A percentile compares a stretch with the other conserved stretches of the same genome.
phyloP scores from a whole-genome alignment of 1,284 basidiomycete genomes.

The Sanghuangporus weigelae region DNA sequence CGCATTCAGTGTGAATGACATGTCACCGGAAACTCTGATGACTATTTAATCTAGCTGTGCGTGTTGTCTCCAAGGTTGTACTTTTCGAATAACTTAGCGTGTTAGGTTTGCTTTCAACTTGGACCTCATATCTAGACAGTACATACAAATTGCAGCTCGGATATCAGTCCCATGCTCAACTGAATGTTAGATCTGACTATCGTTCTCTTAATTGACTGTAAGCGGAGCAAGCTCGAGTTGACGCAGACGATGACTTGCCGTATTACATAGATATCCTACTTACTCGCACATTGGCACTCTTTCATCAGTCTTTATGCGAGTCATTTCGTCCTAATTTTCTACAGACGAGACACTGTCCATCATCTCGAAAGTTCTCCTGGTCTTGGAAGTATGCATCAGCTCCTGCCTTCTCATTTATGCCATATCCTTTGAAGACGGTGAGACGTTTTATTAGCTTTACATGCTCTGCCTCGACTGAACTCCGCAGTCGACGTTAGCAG shows the following conservation, averaged over 20 bases:
- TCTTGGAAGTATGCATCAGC: neutral
- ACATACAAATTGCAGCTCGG: neutral
- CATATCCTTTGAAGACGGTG: neutral
- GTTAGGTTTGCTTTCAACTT: too few relatives aligned
- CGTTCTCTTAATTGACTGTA: neutral
- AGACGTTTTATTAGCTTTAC: neutral
- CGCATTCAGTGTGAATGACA: too few relatives aligned
- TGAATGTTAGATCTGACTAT: neutral
- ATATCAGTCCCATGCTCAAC: neutral
- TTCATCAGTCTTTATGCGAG: neutral
- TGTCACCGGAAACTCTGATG: too few relatives aligned
- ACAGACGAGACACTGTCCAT: neutral
- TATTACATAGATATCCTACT: conserved; percentile 5
- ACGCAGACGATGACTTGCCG: too few relatives aligned
- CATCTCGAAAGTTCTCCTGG: neutral
- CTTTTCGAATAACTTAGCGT: too few relatives aligned
- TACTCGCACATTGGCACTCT: conserved; percentile 6
- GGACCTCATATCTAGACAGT: neutral
- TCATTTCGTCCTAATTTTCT: neutral
- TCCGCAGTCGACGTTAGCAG: neutral
- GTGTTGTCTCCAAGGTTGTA: too few relatives aligned
- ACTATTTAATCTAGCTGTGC: too few relatives aligned
- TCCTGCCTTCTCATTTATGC: neutral
- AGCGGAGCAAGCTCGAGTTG: neutral
- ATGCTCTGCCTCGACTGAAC: neutral